Evolutionary conservation across 2,329 filamentous ascomycete species (phyloP).

Genomic region (Cadophora malorum): DNA sequence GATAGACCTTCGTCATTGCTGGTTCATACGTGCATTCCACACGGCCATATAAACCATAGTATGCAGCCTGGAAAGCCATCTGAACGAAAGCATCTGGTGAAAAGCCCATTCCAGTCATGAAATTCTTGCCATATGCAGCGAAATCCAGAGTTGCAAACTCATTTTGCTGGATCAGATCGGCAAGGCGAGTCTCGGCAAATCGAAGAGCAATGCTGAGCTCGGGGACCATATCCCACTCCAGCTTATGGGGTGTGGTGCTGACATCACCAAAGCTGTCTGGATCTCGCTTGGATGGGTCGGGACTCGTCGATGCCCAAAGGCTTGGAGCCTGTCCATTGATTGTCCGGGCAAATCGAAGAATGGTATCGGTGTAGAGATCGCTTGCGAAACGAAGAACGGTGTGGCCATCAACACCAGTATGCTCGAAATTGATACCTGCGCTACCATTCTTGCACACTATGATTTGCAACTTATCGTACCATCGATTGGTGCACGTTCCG

Average conservation of each 20-base stretch:
- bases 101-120: conserved; percentile 96
- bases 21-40: conserved; percentile 97
- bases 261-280: conserved; percentile 92
- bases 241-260: conserved; percentile 90
- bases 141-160: conserved; percentile 96
- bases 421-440: conserved; percentile 98
- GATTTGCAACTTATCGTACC: conserved; percentile 99
- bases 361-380: conserved; percentile 96
- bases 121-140: conserved; percentile 89
- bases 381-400: conserved; percentile 96
- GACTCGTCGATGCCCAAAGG: conserved; percentile 88
- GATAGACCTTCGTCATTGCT: conserved; percentile 94
- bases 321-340: conserved; percentile 95
- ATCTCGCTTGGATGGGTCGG: conserved; percentile 90
- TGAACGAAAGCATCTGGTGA: conserved; percentile 97
- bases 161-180: conserved; percentile 94
- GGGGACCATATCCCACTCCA: conserved; percentile 97
- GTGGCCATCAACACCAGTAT: conserved; percentile 96
- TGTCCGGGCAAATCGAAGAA: conserved; percentile 89
- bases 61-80: conserved; percentile 98
- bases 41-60: conserved; percentile 94
- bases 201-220: conserved; percentile 90
- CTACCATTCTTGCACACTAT: conserved; percentile 99
- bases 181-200: conserved; percentile 92
- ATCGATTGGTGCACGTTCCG: conserved; percentile 95